Percentiles rank a stretch among this genome's conserved stretches.
Evolutionary conservation across 805 yeast species (phyloP).

Genomic region (Brettanomyces bruxellensis): DNA sequence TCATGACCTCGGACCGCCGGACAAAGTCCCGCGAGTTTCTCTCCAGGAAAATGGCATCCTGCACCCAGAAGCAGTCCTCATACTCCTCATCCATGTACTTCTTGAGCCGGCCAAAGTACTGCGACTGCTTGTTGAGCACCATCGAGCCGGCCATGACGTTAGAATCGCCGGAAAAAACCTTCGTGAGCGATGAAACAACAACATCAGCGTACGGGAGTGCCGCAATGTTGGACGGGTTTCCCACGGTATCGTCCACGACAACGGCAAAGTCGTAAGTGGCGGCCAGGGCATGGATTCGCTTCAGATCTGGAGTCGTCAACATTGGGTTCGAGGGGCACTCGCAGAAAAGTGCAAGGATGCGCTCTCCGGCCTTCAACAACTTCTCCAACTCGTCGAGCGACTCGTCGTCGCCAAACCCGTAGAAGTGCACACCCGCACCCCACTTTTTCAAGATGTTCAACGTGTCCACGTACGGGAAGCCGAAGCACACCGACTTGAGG

Average conservation of each 20-base stretch:
- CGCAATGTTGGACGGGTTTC: slow-evolving; percentile 79
- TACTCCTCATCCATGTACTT: slow-evolving; percentile 41
- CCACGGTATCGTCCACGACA: slow-evolving; percentile 90
- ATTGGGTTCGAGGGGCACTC: slow-evolving; percentile 97
- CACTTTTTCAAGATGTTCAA: slow-evolving; percentile 76
- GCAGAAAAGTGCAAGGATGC: slow-evolving; percentile 71
- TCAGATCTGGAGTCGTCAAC: slow-evolving; percentile 73
- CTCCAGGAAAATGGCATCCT: slow-evolving; percentile 87
- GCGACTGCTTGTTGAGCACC: slow-evolving; percentile 62
- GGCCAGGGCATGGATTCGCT: slow-evolving; percentile 54
- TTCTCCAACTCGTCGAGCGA: slow-evolving; percentile 58
- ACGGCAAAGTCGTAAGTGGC: slow-evolving; percentile 65
- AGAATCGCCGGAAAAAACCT: slow-evolving; percentile 89
- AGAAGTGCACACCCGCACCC: slow-evolving; percentile 85
- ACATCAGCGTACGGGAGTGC: slow-evolving; percentile 80
- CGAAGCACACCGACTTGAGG: slow-evolving; percentile 80
- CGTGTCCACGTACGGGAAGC: slow-evolving; percentile 94
- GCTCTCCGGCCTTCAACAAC: slow-evolving; percentile 52
- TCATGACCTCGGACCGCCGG: slow-evolving; percentile 47
- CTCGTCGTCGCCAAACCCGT: slow-evolving; percentile 73
- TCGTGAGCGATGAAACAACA: slow-evolving; percentile 79
- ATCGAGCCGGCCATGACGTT: slow-evolving; percentile 93
- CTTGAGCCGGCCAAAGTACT: slow-evolving; percentile 40
- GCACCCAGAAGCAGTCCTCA: slow-evolving; percentile 82
- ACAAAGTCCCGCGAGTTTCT: slow-evolving; percentile 88